phyloP scores from a whole-genome alignment of 257 asterid species.

The Nicotiana attenuata region DNA sequence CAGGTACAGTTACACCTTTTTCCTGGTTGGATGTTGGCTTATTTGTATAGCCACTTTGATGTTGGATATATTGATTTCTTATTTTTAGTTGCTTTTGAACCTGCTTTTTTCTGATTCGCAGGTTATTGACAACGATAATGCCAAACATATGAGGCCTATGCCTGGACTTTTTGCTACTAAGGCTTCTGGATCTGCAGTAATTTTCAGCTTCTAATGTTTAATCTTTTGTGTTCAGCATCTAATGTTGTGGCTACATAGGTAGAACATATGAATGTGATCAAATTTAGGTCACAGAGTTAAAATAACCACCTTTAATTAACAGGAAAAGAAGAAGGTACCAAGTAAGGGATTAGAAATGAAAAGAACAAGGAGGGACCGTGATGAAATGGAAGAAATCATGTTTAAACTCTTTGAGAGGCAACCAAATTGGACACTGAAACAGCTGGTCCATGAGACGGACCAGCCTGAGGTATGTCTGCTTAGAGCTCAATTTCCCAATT shows the following conservation, averaged over 20 bases:
- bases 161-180: constrained; percentile 52
- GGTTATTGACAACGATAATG: constrained; percentile 71
- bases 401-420: constrained; percentile 91
- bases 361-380: constrained; percentile 77
- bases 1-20: constrained; percentile 36
- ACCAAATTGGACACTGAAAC: constrained; percentile 84
- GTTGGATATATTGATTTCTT: not conserved
- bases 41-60: constrained; percentile 2
- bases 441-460: constrained; percentile 77
- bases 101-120: constrained; percentile 12
- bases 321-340: constrained; percentile 72
- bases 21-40: constrained; percentile 2
- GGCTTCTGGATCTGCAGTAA: constrained; percentile 43
- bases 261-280: not conserved
- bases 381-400: constrained; percentile 89
- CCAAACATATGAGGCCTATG: constrained; percentile 76
- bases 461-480: constrained; percentile 70
- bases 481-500: not conserved
- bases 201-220: constrained; percentile 6
- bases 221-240: not conserved
- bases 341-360: constrained; percentile 63
- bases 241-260: not conserved
- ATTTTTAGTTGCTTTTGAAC: not conserved
- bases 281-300: not conserved
- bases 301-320: constrained; percentile 4